A percentile compares a stretch with the other conserved stretches of the same genome.
These are phyloP conservation scores for Cutaneotrichosporon cyanovorans DNA, from an alignment of 1,284 basidiomycete species.

Conservation along the genomic window DNA sequence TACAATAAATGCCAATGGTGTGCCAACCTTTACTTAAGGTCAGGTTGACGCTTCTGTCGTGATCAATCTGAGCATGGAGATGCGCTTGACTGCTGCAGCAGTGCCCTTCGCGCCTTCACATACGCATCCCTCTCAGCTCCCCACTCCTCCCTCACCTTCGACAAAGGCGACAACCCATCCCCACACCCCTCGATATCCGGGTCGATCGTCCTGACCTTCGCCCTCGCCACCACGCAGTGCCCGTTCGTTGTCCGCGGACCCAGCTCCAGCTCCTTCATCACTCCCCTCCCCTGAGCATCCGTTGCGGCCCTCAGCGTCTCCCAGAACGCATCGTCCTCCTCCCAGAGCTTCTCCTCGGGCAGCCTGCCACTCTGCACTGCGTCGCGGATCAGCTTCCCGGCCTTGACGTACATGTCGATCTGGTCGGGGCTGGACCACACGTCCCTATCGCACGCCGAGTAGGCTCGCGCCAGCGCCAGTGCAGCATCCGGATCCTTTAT, in stretches of 20 bases:
- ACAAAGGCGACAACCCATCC: neutral
- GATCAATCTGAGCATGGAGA: too few relatives aligned
- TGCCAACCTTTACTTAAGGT: too few relatives aligned
- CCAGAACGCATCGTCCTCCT: slow-evolving; percentile 12
- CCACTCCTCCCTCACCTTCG: neutral
- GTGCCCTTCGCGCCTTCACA: neutral
- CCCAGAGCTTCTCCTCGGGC: slow-evolving; percentile 10
- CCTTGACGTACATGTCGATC: slow-evolving; percentile 5
- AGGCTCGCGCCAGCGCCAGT: slow-evolving; percentile 9
- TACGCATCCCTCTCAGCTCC: neutral
- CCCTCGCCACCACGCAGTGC: neutral
- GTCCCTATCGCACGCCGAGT: slow-evolving; percentile 4
- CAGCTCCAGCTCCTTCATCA: slow-evolving; percentile 6
- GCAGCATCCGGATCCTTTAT: neutral
- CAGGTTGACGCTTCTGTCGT: too few relatives aligned
- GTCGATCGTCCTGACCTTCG: neutral
- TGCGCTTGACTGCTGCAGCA: too few relatives aligned
- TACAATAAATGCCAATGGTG: too few relatives aligned
- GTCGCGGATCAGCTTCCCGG: slow-evolving; percentile 7
- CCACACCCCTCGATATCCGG: neutral
- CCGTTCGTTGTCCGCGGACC: neutral
- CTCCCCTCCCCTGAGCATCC: neutral
- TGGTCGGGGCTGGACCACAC: slow-evolving; percentile 14
- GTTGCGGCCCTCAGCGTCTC: slow-evolving; percentile 1
- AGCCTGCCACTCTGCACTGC: slow-evolving; percentile 3